Percentiles rank a stretch among this genome's conserved stretches.
These are phyloP conservation scores for Mortierella claussenii DNA, from an alignment of 192 early-diverging fungal genomes.

Conservation along the genomic window DNA sequence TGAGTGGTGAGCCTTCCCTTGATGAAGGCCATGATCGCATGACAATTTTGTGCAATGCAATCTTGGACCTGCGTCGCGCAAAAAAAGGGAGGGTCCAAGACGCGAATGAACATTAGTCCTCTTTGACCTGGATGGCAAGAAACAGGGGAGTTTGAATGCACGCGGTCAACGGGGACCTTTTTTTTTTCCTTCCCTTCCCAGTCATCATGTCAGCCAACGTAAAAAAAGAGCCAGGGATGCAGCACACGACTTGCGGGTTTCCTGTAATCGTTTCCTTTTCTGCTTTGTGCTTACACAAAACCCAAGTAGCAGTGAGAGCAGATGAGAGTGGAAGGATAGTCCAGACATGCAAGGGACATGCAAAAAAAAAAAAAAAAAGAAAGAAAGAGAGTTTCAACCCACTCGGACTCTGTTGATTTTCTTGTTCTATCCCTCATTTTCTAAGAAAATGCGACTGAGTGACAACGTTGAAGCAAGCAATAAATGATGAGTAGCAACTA, in stretches of 20 bases:
- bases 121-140: neutral
- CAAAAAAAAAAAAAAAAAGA: neutral
- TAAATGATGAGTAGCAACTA: no score
- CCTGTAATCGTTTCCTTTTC: neutral
- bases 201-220: slow-evolving; percentile 9
- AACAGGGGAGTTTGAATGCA: neutral
- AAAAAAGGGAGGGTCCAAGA: neutral
- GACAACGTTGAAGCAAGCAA: no score
- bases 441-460: no score
- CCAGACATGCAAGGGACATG: neutral
- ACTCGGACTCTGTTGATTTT: no score
- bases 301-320: no score
- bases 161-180: neutral
- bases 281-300: neutral
- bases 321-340: neutral
- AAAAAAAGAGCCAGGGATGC: no score
- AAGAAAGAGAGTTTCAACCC: neutral
- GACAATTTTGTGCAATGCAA: slow-evolving; percentile 1
- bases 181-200: neutral
- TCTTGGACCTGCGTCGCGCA: no score
- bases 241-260: neutral
- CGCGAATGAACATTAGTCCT: no score
- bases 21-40: slow-evolving; percentile 3
- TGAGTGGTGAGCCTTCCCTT: neutral
- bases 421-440: no score